Evolutionary conservation across 768 basidiomycete genomes (phyloP), one percentile per base, ranked within the genome.

Genomic region (Tulasnella sp.): DNA sequence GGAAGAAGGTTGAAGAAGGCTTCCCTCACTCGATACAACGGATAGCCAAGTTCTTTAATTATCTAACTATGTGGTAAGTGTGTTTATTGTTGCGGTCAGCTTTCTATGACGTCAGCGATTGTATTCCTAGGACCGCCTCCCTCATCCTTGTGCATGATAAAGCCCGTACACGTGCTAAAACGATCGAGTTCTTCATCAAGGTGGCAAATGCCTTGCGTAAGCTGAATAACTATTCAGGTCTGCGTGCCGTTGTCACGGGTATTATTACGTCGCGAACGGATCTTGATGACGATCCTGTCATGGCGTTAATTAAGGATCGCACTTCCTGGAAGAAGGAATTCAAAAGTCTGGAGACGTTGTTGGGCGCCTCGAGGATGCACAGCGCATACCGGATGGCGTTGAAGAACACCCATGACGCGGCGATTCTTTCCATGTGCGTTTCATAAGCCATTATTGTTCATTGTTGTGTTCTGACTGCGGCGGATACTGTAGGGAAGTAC

Each of bases 191-290:
- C 65, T 83, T 98, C 58, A 81, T 91, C 23, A 81, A 85, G 48
- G 80, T 98, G 61, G 89, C 87, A 0, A 77, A 80, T 58, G 79
- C 80, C 54, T 75, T 99, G 39, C 83, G 94, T 31, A 74, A 76
- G 11, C 67, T 87, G 43, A 91, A 94, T 69, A 97, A 99, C 67
- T 98, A 96, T 67, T 90, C 91, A 32, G 87, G 86, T 0, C 71
- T 96, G 53, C 89, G 90, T 42, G 90, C 92, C 8, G 82, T 97
- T 63, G 82, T 97, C n/a, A 87, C 90, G 27, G 94, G 92, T 4
- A 86, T 98, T 70, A 86, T 87, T 64, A 82, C 31, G 5, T 57
- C 55, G 15, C 40, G 80, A 61, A 81, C 90, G 3, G 83, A 84
- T 0, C 82, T 84, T 61, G 75, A 82, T 46, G 86, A 85, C 6